Evolutionary conservation across 176 grass and related monocot genomes (phyloP).

Genomic region (Hordeum vulgare): MorexV3_pseudomolecules_assembly NC_058519.1:621418129-621418628

Average conservation of each 20-base stretch:
- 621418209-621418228: constrained; percentile 84
- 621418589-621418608: background rate
- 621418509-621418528: background rate
- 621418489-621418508: background rate
- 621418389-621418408: constrained; percentile 87
- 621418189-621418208: constrained; percentile 17
- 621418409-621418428: background rate
- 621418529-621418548: background rate
- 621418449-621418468: background rate
- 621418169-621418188: background rate
- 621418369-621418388: constrained; percentile 99
- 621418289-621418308: constrained; percentile 94
- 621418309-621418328: constrained; percentile 87
- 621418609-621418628: background rate
- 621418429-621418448: background rate
- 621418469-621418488: background rate
- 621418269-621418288: constrained; percentile 95
- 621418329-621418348: constrained; percentile 92
- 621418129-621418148: background rate
- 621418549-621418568: background rate
- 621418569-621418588: background rate
- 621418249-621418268: constrained; percentile 89
- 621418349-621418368: constrained; percentile 98
- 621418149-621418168: background rate
- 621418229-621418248: constrained; percentile 99